These are phyloP conservation scores for Alternaria viburni DNA, from an alignment of 2,329 filamentous ascomycete genomes.

Conservation along the genomic window DNA sequence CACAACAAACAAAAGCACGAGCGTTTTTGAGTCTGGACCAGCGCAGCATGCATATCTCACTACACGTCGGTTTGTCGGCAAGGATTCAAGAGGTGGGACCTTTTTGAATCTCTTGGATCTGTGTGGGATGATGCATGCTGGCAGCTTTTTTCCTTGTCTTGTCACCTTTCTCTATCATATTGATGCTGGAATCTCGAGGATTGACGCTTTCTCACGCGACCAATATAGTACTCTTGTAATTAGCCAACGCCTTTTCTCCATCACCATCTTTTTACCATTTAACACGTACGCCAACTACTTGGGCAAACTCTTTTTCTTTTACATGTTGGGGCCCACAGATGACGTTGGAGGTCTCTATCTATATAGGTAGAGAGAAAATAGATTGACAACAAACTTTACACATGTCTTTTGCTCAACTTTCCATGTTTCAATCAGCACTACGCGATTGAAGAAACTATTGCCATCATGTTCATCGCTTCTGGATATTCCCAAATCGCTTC, in stretches of 20 bases:
- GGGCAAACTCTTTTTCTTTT: background rate
- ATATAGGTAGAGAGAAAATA: background rate
- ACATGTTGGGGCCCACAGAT: background rate
- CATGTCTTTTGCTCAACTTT: background rate
- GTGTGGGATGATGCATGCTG: background rate
- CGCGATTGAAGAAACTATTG: accelerated
- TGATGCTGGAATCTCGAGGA: constrained; percentile 1
- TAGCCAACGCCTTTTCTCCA: constrained; percentile 2
- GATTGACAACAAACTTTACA: background rate
- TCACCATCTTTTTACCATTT: background rate
- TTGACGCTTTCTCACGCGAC: constrained; percentile 7
- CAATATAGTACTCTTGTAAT: constrained; percentile 12
- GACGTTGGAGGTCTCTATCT: background rate
- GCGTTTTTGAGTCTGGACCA: constrained; percentile 1
- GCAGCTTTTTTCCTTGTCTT: constrained; percentile 1
- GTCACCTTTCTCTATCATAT: background rate
- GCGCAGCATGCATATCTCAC: background rate
- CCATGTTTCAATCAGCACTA: background rate
- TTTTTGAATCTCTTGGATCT: background rate
- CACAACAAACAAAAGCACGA: constrained; percentile 9
- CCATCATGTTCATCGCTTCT: background rate
- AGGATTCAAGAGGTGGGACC: background rate
- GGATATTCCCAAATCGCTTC: background rate
- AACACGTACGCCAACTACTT: background rate
- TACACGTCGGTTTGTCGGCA: background rate